Conservation (phyloP, 2,329 filamentous ascomycete genomes). For the Malbranchea cinnamomea region DNA sequence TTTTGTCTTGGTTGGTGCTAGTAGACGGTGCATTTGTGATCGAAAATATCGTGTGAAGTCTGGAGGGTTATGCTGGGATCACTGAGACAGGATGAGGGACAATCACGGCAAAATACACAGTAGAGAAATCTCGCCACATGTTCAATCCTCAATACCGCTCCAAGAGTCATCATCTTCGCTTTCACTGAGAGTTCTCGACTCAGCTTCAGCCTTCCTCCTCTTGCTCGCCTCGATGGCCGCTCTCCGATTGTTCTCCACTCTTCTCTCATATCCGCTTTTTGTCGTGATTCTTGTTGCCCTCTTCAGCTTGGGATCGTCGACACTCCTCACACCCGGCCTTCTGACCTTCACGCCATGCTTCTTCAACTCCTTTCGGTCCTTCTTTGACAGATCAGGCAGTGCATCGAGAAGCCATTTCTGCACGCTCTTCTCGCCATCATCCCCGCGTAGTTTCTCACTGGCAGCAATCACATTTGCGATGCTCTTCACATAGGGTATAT, state of each 20-base stretch:
- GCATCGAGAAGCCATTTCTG: conserved; percentile 81
- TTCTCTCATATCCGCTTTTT: conserved; percentile 35
- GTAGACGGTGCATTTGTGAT: no score
- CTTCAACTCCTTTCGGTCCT: conserved; percentile 69
- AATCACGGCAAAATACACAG: no score
- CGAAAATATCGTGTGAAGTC: no score
- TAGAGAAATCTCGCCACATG: no score
- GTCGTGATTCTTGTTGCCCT: conserved; percentile 56
- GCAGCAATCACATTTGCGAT: conserved; percentile 85
- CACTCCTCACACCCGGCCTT: conserved; percentile 28
- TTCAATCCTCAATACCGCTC: conserved; percentile 27
- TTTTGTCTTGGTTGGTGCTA: no score
- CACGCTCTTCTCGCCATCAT: conserved; percentile 42
- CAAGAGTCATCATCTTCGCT: conserved; percentile 19
- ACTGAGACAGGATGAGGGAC: no score
- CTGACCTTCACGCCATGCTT: conserved; percentile 65
- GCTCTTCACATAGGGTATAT: conserved; percentile 76
- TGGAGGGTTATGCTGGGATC: no score
- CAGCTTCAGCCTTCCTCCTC: conserved; percentile 16
- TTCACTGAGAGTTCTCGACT: conserved; percentile 8
- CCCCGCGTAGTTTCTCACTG: conserved; percentile 54
- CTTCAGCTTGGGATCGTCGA: conserved; percentile 26
- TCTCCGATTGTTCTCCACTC: conserved; percentile 31
- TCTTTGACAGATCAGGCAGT: conserved; percentile 69
- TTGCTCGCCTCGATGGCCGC: conserved; percentile 30